phyloP scores from a whole-genome alignment of 1,284 basidiomycete genomes.

The Cutaneotrichosporon sp. region DNA sequence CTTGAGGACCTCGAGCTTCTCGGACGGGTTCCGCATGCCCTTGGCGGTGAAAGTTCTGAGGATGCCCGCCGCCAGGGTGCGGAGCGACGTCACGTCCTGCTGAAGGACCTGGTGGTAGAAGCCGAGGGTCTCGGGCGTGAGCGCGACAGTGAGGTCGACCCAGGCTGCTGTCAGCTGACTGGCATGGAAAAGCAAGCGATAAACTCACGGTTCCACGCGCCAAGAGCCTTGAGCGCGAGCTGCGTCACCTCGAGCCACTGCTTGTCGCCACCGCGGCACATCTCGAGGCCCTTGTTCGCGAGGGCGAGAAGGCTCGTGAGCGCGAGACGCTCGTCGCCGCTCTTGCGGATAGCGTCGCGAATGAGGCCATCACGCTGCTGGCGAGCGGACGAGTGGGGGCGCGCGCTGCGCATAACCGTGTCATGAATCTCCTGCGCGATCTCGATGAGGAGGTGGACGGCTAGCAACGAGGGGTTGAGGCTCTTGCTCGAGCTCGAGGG shows the following conservation, averaged over 20 bases:
- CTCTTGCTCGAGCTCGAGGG: constrained; percentile 56
- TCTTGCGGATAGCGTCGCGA: constrained; percentile 82
- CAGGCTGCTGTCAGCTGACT: constrained; percentile 65
- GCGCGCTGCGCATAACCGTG: constrained; percentile 80
- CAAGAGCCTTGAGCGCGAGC: constrained; percentile 85
- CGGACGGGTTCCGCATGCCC: constrained; percentile 86
- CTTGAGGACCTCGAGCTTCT: constrained; percentile 88
- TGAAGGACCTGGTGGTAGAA: constrained; percentile 85
- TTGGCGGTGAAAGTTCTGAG: constrained; percentile 83
- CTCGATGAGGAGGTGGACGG: constrained; percentile 85
- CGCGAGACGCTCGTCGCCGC: constrained; percentile 78
- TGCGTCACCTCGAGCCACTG: constrained; percentile 77
- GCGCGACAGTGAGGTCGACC: constrained; percentile 96
- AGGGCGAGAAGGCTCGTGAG: constrained; percentile 86
- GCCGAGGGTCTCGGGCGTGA: constrained; percentile 85
- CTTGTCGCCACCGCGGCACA: constrained; percentile 56
- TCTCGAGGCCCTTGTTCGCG: constrained; percentile 71
- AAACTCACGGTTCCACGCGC: constrained; percentile 87
- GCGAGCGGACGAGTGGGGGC: constrained; percentile 63
- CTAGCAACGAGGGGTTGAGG: constrained; percentile 75
- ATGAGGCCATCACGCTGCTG: constrained; percentile 78
- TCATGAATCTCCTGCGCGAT: constrained; percentile 91
- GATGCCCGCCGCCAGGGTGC: constrained; percentile 78
- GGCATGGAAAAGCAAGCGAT: neutral
- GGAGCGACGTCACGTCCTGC: constrained; percentile 66